Conservation (phyloP, 345 rosid species). For the Ceriops decandra region DNA sequence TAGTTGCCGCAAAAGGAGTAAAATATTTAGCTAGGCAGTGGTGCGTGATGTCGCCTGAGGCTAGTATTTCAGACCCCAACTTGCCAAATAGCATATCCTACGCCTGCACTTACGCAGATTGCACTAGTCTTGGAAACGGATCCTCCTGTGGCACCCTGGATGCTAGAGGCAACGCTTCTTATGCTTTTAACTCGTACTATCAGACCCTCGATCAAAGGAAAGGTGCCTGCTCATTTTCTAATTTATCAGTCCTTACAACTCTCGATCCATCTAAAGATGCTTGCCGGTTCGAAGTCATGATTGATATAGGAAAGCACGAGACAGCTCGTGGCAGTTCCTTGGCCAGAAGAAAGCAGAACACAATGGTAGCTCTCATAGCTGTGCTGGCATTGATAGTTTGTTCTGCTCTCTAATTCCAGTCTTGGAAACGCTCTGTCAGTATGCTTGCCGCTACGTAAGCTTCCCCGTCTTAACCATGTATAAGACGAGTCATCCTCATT, state of each 20-base stretch:
- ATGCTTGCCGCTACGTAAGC: too few relatives aligned
- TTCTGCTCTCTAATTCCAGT: neutral
- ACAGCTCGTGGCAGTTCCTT: neutral
- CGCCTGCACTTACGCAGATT: slow-evolving; percentile 19
- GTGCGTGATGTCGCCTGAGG: slow-evolving; percentile 24
- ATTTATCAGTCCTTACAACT: slow-evolving; percentile 15
- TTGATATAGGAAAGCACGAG: slow-evolving; percentile 19
- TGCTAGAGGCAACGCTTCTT: slow-evolving; percentile 17
- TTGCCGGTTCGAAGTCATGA: slow-evolving; percentile 17
- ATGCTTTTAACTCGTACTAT: slow-evolving; percentile 23
- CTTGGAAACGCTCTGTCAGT: neutral
- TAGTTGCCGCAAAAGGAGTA: slow-evolving; percentile 19
- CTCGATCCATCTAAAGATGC: slow-evolving; percentile 17
- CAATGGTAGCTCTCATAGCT: neutral
- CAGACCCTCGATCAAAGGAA: slow-evolving; percentile 21
- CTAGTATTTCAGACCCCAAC: slow-evolving; percentile 12
- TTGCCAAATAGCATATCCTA: slow-evolving; percentile 8
- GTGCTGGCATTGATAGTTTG: neutral
- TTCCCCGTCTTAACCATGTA: too few relatives aligned
- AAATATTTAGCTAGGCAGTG: slow-evolving; percentile 16
- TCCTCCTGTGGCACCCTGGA: slow-evolving; percentile 19
- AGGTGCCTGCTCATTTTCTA: slow-evolving; percentile 14
- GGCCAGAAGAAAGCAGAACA: slow-evolving; percentile 4
- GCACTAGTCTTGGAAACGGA: slow-evolving; percentile 22
- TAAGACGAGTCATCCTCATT: too few relatives aligned